Conservation (phyloP, 2,329 filamentous ascomycete species). For the Podosphaera leucotricha region DNA sequence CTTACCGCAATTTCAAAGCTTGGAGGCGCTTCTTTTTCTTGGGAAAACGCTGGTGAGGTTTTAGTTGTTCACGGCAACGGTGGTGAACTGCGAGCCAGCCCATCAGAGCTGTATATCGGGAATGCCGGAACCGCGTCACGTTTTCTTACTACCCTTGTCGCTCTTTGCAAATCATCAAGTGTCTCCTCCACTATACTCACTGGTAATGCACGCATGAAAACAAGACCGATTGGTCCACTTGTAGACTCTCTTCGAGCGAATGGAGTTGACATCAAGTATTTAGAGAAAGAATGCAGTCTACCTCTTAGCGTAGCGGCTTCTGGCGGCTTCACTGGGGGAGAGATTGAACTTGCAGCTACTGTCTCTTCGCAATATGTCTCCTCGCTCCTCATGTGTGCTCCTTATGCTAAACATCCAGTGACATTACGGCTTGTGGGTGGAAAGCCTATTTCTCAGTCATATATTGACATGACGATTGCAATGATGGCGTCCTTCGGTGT, state of each 20-base stretch:
- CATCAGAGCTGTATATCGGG: constrained; percentile 66
- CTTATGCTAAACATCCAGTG: constrained; percentile 85
- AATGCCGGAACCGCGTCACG: constrained; percentile 92
- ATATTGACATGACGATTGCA: constrained; percentile 95
- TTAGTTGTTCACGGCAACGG: constrained; percentile 77
- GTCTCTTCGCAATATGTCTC: constrained; percentile 99
- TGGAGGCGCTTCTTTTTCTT: constrained; percentile 68
- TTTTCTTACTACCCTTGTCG: constrained; percentile 79
- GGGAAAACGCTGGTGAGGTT: constrained; percentile 86
- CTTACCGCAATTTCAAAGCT: constrained; percentile 70
- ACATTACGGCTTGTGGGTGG: constrained; percentile 80
- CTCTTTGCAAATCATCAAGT: constrained; percentile 47
- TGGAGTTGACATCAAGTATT: constrained; percentile 66
- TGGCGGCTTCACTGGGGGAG: constrained; percentile 61
- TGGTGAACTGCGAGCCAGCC: constrained; percentile 56
- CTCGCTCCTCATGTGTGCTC: constrained; percentile 86
- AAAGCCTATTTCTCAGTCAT: constrained; percentile 87
- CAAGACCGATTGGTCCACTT: constrained; percentile 75
- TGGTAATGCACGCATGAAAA: constrained; percentile 89
- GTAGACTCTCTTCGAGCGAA: constrained; percentile 77
- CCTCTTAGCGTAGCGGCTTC: constrained; percentile 65
- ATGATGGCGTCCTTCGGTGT: constrained; percentile 96
- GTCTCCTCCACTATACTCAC: constrained; percentile 58
- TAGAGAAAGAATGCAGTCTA: constrained; percentile 63
- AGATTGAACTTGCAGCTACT: constrained; percentile 80